Evolutionary conservation across 805 yeast species (phyloP), one percentile per base, ranked within the genome.

Genomic region (Barnettozyma salicaria): DNA sequence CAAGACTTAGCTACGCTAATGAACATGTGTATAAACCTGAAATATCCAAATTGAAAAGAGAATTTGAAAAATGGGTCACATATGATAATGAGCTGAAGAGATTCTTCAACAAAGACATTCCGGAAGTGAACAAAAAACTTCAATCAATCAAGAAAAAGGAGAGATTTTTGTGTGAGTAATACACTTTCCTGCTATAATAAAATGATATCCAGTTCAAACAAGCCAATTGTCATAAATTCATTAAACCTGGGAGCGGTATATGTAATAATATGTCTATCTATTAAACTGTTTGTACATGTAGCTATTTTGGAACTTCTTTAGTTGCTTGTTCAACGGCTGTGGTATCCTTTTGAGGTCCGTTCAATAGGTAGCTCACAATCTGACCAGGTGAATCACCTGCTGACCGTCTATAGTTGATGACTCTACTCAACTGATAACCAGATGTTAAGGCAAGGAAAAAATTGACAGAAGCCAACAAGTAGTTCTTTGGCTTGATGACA

Each of bases 391-490:
- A 53, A 55, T 84, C 89, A 29, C 96, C 95, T 37, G 65, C 53
- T 3, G 62, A 60, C 25, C 59, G 49, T 67, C 96, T 81, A 68
- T 78, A 86, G 43, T 68, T 65, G 52, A 66, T 68, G 38, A 90
- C 74, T 64, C 98, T 76, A 30, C 64, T 53, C 26, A 92, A 63
- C 68, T 90, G 97, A 59, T 69, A 76, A 21, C 90, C 84, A 3
- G 97, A 96, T 32, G 94, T 95, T 22, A 80, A 66, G 19, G 95
- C 96, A 37, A 90, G 67, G 72, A 92, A 90, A 70, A 88, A 87
- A 65, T 90, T 90, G 39, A 90, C 98, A 20, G 90, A 77, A 4
- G 97, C 98, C 48, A 92, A 70, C 43, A 92, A 66, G 50, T 72
- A 70, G 64, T 90, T 90, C 64, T 82, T 80, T 28, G 98, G 98